These are phyloP conservation scores for Setaria italica DNA, from an alignment of 202 grass and related monocot species.

Conservation along the genomic window DNA sequence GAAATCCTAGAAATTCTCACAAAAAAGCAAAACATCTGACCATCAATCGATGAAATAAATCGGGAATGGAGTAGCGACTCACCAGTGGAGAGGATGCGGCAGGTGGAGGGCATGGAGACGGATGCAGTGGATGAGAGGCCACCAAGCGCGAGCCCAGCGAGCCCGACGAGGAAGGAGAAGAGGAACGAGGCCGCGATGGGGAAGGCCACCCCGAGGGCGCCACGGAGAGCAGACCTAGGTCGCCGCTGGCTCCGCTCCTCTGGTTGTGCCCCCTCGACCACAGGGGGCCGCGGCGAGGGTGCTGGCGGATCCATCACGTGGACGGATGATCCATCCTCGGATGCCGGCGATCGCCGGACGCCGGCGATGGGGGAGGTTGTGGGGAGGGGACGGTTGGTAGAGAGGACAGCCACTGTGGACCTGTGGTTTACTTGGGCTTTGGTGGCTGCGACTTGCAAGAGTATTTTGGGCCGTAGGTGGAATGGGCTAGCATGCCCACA, in stretches of 20 bases:
- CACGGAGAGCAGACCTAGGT: conserved; percentile 49
- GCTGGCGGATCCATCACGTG: conserved; percentile 55
- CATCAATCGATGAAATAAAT: not conserved
- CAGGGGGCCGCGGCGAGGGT: conserved; percentile 21
- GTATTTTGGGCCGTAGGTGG: conserved; percentile 24
- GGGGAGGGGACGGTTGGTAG: conserved; percentile 1
- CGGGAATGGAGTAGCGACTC: conserved; percentile 21
- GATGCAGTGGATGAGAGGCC: conserved; percentile 64
- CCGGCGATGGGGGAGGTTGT: conserved; percentile 22
- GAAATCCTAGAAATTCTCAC: no score
- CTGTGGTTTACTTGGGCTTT: conserved; percentile 30
- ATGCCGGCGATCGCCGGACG: conserved; percentile 47
- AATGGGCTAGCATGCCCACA: not conserved
- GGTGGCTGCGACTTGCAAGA: not conserved
- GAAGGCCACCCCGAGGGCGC: conserved; percentile 61
- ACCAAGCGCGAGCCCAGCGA: conserved; percentile 72
- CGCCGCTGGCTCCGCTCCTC: not conserved
- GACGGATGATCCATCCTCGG: conserved; percentile 39
- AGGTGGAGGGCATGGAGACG: conserved; percentile 82
- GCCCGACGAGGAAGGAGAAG: conserved; percentile 77
- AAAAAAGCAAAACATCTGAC: no score
- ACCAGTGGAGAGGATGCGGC: conserved; percentile 88
- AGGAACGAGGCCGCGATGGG: conserved; percentile 71
- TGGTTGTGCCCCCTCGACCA: conserved; percentile 28
- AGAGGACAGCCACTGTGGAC: conserved; percentile 26